Base-by-base conservation (phyloP, 352 stramenopile genomes). In the Salisapilia sapeloensis region DNA sequence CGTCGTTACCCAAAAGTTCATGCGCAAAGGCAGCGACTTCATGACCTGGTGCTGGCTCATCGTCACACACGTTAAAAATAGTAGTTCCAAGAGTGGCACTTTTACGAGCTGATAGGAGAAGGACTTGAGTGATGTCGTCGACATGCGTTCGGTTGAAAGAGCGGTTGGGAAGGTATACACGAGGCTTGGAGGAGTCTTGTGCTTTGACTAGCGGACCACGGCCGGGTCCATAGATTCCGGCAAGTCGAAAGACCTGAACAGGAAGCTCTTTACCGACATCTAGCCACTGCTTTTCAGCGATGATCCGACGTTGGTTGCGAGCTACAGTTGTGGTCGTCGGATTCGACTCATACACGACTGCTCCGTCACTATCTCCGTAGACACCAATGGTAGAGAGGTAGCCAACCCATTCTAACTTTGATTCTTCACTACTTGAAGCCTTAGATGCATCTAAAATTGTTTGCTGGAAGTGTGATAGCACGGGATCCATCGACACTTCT, bases 381-480 rank as follows among this genome's bases (percentile, higher is more conserved):
- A 96, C 84, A n/a, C 77, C 75, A 35, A 92, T 94, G 16, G 81
- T 93, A 20, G 84, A 96, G 27, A 94, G 49, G 46, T 96, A 96
- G 9, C 56, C 84, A 29, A 92, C 46, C 82, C 82, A 96, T 17
- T 60, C 39, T n/a, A 91, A 43, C 33, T 55, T 75, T 12, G 28
- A 38, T n/a, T n/a, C n/a, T n/a, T n/a, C n/a, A n/a, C n/a, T n/a
- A n/a, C n/a, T n/a, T n/a, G n/a, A n/a, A 24, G 46, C 31, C 20
- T 54, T 42, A 5, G 64, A 55, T 4, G 36, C 49, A 17, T 33
- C 38, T 18, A 84, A 11, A 6, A 90, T 45, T 4, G 40, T 24
- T 5, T 60, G 41, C 13, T 54, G 37, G 4, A 87, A 27, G 17
- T 46, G 54, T 20, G 56, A 53, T 0, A 93, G 44, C 29, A 93